phyloP scores from a whole-genome alignment of 768 basidiomycete genomes.

The Sporobolomyces roseus region DNA sequence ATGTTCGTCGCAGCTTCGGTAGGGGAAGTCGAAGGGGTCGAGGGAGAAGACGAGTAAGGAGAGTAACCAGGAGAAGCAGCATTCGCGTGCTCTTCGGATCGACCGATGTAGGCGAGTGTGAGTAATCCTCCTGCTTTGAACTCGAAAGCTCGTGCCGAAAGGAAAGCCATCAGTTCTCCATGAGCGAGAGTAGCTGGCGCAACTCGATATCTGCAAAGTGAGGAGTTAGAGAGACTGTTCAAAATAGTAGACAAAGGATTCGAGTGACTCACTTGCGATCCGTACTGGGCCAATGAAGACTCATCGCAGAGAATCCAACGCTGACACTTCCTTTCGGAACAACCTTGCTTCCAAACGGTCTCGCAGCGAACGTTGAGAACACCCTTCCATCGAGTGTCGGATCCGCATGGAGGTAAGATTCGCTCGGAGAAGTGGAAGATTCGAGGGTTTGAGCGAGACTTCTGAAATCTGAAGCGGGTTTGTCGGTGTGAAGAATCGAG shows the following conservation, averaged over 20 bases:
- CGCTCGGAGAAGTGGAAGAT: conserved; percentile 5
- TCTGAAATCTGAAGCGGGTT: conserved; percentile 30
- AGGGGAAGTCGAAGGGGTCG: conserved; percentile 15
- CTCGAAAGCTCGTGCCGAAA: conserved; percentile 42
- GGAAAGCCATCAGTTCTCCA: conserved; percentile 43
- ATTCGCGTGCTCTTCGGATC: conserved; percentile 29
- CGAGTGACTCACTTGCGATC: conserved; percentile 31
- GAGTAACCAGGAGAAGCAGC: conserved; percentile 1
- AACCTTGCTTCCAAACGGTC: conserved; percentile 40
- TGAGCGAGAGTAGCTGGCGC: conserved; percentile 41
- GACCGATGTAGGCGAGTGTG: conserved; percentile 42
- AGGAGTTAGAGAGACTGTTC: too few relatives aligned
- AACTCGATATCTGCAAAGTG: conserved; percentile 17
- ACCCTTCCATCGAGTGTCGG: conserved; percentile 33
- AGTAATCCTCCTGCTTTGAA: conserved; percentile 44
- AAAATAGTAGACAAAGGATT: background rate
- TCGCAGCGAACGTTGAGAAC: conserved; percentile 33
- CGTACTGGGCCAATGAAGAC: conserved; percentile 43
- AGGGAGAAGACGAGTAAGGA: conserved; percentile 12
- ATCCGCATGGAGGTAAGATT: conserved; percentile 22
- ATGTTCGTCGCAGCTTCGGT: conserved; percentile 5
- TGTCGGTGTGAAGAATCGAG: conserved; percentile 37
- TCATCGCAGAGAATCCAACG: conserved; percentile 44
- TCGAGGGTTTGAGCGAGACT: conserved; percentile 21
- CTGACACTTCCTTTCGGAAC: conserved; percentile 38